phyloP scores from a whole-genome alignment of 2,329 filamentous ascomycete genomes.

The Byssochlamys sp. region DNA sequence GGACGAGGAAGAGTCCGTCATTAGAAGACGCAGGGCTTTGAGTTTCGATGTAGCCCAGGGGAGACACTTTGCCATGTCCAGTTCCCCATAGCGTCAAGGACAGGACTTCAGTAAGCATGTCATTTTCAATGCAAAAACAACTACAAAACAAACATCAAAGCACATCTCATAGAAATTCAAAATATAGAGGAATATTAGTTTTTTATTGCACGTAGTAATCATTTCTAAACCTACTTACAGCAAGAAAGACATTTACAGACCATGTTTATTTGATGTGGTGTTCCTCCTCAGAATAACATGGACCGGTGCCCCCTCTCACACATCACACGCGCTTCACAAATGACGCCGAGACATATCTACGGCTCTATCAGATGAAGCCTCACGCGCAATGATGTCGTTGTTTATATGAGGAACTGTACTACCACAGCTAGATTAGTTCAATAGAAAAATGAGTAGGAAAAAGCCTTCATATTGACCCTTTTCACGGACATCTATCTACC shows the following conservation, averaged over 20 bases:
- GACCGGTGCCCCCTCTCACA: neutral
- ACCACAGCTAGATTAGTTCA: neutral
- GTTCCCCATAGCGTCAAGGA: neutral
- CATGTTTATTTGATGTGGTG: too few relatives aligned
- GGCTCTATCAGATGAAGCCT: neutral
- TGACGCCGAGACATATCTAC: neutral
- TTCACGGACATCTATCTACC: neutral
- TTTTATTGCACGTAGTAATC: neutral
- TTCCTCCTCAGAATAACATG: too few relatives aligned
- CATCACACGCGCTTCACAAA: neutral
- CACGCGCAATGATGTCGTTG: neutral
- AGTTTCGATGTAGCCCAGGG: constrained; percentile 9
- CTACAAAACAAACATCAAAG: too few relatives aligned
- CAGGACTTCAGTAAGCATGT: neutral
- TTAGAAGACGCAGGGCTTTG: constrained; percentile 9
- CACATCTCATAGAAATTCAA: too few relatives aligned
- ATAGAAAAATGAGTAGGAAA: neutral
- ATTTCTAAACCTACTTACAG: neutral
- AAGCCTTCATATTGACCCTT: neutral
- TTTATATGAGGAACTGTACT: neutral
- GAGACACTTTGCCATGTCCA: neutral
- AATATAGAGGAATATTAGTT: neutral
- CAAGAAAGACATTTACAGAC: too few relatives aligned
- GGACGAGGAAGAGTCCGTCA: too few relatives aligned
- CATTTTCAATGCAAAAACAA: neutral